These are phyloP conservation scores for Pittosporum tobira DNA, from an alignment of 129 eudicot species.

Conservation along the genomic window DNA sequence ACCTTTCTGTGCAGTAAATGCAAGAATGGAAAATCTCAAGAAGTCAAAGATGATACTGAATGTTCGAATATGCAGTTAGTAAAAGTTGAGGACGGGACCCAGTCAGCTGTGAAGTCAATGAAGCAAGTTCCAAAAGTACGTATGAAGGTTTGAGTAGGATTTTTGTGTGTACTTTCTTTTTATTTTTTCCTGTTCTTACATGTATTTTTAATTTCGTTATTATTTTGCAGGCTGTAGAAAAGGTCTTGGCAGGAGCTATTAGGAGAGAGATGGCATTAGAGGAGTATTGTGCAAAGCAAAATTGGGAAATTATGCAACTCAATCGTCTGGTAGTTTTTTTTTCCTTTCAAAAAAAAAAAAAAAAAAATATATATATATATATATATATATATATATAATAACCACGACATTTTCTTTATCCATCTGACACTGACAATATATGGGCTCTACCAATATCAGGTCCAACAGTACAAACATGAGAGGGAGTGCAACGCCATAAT, in stretches of 20 bases:
- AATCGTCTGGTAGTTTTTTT: constrained; percentile 69
- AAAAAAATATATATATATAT: too few species aligned
- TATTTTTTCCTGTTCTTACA: constrained; percentile 31
- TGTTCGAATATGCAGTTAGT: constrained; percentile 58
- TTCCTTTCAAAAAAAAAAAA: constrained; percentile 11
- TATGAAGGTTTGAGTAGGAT: background rate
- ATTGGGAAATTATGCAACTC: constrained; percentile 68
- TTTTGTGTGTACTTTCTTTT: background rate
- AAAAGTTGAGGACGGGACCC: constrained; percentile 38
- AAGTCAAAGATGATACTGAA: constrained; percentile 27
- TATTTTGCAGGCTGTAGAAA: constrained; percentile 70
- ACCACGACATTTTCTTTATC: background rate
- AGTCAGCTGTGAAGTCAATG: constrained; percentile 40
- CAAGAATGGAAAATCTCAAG: constrained; percentile 32
- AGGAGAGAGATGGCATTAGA: constrained; percentile 98
- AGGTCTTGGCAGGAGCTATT: constrained; percentile 92
- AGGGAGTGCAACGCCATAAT: constrained; percentile 85
- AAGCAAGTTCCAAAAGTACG: constrained; percentile 79
- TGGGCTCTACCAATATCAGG: constrained; percentile 40
- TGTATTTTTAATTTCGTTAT: constrained; percentile 21
- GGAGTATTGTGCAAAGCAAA: constrained; percentile 71
- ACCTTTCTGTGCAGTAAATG: constrained; percentile 55
- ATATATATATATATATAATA: too few species aligned
- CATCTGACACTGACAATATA: background rate
- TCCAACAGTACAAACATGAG: constrained; percentile 92